A percentile compares a stretch with the other conserved stretches of the same genome.
phyloP scores from a whole-genome alignment of 2,329 filamentous ascomycete species.

The Arachnopeziza araneosa region DNA sequence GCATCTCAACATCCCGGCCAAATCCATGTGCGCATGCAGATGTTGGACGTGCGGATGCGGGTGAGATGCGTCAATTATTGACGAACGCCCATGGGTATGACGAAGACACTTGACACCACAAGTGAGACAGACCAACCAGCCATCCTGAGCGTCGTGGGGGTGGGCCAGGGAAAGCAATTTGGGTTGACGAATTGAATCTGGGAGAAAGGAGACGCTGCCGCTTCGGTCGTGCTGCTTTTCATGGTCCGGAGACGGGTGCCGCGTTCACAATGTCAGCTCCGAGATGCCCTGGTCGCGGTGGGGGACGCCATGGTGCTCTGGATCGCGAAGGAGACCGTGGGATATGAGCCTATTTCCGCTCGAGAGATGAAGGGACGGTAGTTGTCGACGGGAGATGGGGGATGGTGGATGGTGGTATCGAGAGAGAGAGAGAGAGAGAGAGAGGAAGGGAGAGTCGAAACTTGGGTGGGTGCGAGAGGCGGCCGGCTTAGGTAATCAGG shows the following conservation, averaged over 20 bases:
- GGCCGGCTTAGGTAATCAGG: background rate
- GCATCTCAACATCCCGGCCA: background rate
- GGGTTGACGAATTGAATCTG: slow-evolving; percentile 2
- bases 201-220: background rate
- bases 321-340: background rate
- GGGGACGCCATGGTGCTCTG: background rate
- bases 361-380: background rate
- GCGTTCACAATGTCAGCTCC: background rate
- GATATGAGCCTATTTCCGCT: background rate
- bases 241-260: background rate
- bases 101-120: slow-evolving; percentile 18
- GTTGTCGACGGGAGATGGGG: too few relatives aligned
- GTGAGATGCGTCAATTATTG: slow-evolving; percentile 13
- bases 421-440: too few relatives aligned
- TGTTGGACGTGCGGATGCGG: slow-evolving; percentile 12
- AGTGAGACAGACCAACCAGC: slow-evolving; percentile 9
- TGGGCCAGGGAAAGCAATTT: slow-evolving; percentile 14
- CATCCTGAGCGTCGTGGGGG: slow-evolving; percentile 8
- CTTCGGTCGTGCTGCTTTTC: background rate
- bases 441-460: background rate
- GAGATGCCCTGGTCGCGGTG: background rate
- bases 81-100: slow-evolving; percentile 13
- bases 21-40: slow-evolving; percentile 14
- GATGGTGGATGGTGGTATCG: background rate
- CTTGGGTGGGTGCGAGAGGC: background rate